These are phyloP conservation scores for Geotrichum carabidarum DNA, from an alignment of 1,139 yeast genomes.

Conservation along the genomic window DNA sequence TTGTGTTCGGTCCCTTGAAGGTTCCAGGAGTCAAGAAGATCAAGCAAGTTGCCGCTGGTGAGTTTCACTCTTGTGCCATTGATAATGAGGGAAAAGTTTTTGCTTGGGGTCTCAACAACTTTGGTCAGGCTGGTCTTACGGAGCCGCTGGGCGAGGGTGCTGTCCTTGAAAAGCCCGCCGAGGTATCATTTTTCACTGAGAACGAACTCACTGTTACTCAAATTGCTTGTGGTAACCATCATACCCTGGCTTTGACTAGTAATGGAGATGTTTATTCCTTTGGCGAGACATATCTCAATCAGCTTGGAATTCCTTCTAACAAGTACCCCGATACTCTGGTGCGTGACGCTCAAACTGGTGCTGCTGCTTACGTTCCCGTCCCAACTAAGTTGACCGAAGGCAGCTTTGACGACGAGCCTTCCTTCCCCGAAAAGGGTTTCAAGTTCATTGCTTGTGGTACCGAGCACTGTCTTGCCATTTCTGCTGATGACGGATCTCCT, in stretches of 20 bases:
- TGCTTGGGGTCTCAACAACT: slow-evolving; percentile 95
- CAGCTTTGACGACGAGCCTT: slow-evolving; percentile 30
- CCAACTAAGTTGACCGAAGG: slow-evolving; percentile 60
- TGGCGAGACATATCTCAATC: slow-evolving; percentile 93
- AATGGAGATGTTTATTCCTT: slow-evolving; percentile 73
- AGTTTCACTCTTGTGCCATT: slow-evolving; percentile 91
- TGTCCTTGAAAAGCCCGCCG: slow-evolving; percentile 64
- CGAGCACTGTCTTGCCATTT: slow-evolving; percentile 84
- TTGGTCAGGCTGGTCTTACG: slow-evolving; percentile 89
- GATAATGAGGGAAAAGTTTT: slow-evolving; percentile 64
- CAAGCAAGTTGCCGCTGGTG: slow-evolving; percentile 83
- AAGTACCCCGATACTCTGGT: slow-evolving; percentile 63
- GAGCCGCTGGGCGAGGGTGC: slow-evolving; percentile 60
- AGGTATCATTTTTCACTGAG: slow-evolving; percentile 54
- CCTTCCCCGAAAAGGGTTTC: slow-evolving; percentile 46
- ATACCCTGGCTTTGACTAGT: slow-evolving; percentile 67
- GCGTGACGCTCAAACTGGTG: slow-evolving; percentile 65
- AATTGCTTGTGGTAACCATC: slow-evolving; percentile 93
- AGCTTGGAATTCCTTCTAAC: slow-evolving; percentile 71
- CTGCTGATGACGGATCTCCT: slow-evolving; percentile 68
- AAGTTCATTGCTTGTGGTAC: slow-evolving; percentile 76
- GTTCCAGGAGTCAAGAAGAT: slow-evolving; percentile 53
- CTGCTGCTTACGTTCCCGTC: slow-evolving; percentile 78
- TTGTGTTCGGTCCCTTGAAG: slow-evolving; percentile 35
- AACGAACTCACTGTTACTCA: slow-evolving; percentile 49